Evolutionary conservation across 345 rosid species (phyloP), one percentile per base, ranked within the genome.

Genomic region (Raphanus sativus): DNA sequence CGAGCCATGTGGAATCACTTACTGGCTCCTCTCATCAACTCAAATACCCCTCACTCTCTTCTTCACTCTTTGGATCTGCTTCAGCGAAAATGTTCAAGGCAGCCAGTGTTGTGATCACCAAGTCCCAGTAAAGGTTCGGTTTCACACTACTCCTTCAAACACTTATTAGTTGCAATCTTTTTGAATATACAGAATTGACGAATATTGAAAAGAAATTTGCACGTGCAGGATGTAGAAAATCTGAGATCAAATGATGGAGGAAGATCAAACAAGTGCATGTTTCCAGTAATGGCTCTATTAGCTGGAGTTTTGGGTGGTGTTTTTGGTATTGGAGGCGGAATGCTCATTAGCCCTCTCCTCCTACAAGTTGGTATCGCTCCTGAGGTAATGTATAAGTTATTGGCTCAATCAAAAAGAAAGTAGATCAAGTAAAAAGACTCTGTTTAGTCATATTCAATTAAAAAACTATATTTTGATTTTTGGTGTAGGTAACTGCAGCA

Each of bases 251-350:
- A 59, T 58, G 71, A 69, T 63, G 73, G 38, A 5, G 73, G 78
- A 75, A 38, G 74, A 29, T 63, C 86, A 7, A 85, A 80, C 84
- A 80, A 75, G 76, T 59, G 83, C 63, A 74, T 81, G 16, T 88
- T 92, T 77, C 97, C 97, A 2, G 5, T 79, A 29, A 92, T 90
- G 93, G 92, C 97, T 9, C 77, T 92, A 4, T 26, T 87, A 70
- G 97, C 98, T 1, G 98, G 98, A 56, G 69, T 87, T 4, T 45
- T 94, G 66, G 98, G 95, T 12, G 95, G 98, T 71, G 82, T 89
- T 74, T 94, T 92, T 2, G 98, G 98, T 40, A 88, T 94, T 66
- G 98, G 98, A 52, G 97, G 98, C 3, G 98, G 94, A 40, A 90
- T 92, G 97, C 90, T 92, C 26, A 88, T 88, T 66, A 92, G 94